Evolutionary conservation across 495 filamentous ascomycete species (phyloP), one percentile per base, ranked within the genome.

Genomic region (Xylaria castorea): DNA sequence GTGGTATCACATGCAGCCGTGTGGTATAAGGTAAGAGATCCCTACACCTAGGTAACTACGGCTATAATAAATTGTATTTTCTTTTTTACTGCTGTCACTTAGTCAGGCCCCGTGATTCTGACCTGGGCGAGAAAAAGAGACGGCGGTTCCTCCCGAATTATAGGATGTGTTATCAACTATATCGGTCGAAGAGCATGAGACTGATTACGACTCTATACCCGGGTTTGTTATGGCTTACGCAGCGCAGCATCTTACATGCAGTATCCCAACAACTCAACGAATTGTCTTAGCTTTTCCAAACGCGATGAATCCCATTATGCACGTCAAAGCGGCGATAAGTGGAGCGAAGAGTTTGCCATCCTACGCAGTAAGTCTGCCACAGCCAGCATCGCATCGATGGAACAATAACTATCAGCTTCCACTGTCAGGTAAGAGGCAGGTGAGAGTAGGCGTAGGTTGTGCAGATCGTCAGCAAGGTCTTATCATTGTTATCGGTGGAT

Each of bases 201-300:
- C 36, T 55, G 50, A 57, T 68, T 68, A 57, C 50, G n/a, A n/a
- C n/a, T n/a, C n/a, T 68, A 44, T 68, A 44, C 34, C 66, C 18
- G 34, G 32, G 22, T 9, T 64, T 42, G 27, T 40, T 25, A 18
- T 34, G 16, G 64, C 64, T 66, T 36, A 66, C 30, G 64, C 30
- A 38, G 64, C 46, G 30, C 64, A 6, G 44, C 44, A 53, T 51
- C 42, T 36, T 53, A 53, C 64, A 51, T 2, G 64, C 25, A 67
- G 64, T 53, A 36, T 51, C 64, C 18, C 27, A 42, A 50, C 32
- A 66, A 32, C 18, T 34, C 42, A 66, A 50, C 42, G 11, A 16
- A 46, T 34, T 66, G 16, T 50, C 27, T 12, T 46, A 4, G 42
- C 22, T 11, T 34, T n/a, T 20, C 27, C 5, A 7, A 25, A 12